phyloP scores from a whole-genome alignment of 176 grass and related monocot genomes.

The Musa beccarii region DNA sequence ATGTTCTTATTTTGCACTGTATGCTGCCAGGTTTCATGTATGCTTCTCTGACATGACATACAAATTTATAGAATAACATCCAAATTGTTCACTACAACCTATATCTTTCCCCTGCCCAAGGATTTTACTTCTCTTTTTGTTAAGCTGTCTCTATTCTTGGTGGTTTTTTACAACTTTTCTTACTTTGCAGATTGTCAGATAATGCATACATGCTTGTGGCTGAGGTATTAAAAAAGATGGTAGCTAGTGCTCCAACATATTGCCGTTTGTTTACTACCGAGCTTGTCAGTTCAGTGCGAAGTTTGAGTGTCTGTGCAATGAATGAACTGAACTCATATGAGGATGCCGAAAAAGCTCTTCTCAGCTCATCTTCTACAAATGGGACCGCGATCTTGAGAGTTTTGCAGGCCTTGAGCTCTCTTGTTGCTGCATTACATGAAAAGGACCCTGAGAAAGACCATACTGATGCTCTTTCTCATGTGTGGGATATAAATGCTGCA shows the following conservation, averaged over 20 bases:
- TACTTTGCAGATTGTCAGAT: constrained; percentile 72
- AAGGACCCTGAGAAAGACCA: constrained; percentile 61
- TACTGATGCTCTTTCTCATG: constrained; percentile 53
- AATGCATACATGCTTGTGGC: constrained; percentile 84
- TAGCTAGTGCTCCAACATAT: constrained; percentile 65
- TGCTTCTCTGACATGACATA: no score
- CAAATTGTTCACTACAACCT: no score
- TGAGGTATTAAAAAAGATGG: constrained; percentile 93
- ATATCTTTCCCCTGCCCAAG: background rate
- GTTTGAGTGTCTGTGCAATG: constrained; percentile 60
- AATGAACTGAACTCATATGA: constrained; percentile 71
- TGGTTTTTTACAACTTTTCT: constrained; percentile 1
- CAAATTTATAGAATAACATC: no score
- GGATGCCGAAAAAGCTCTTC: constrained; percentile 84
- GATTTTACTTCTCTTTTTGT: background rate
- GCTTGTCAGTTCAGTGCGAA: constrained; percentile 77
- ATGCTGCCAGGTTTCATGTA: no score
- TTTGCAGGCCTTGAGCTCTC: constrained; percentile 89
- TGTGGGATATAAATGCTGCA: constrained; percentile 73
- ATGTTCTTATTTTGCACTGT: background rate
- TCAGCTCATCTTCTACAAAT: constrained; percentile 84
- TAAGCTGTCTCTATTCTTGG: constrained; percentile 8
- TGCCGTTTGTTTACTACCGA: constrained; percentile 91
- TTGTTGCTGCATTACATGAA: constrained; percentile 73
- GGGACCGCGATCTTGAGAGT: constrained; percentile 93